Evolutionary conservation across 441 rosid species (phyloP), one percentile per base, ranked within the genome.

Genomic region (Isatis lusitanica): DNA sequence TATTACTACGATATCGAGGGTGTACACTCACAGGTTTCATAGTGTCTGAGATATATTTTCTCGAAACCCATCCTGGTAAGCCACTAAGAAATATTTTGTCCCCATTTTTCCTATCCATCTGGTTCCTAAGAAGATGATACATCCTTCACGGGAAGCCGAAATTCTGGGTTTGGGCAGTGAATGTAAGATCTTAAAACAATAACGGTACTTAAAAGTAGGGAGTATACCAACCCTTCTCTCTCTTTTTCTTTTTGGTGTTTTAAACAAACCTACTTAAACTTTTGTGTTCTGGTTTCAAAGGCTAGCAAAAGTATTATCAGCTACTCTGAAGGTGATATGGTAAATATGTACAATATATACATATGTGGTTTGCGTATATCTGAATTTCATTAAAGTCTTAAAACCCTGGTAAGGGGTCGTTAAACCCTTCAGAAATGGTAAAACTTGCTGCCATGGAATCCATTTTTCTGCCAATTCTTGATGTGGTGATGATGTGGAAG

Each of bases 331-430:
- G 93, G 80, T 87, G 87, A 78, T 78, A 90, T 85, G 97, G 93
- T 90, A 88, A 84, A 71, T 78, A 80, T 67, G 71, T 67, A 83
- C 77, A 74, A 78, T 77, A 35, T 70, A 55, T 47, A 35, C 16
- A 50, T 43, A 52, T 51, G 31, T 50, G 31, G 47, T 56, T 24
- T 66, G 73, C 79, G 56, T 80, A 77, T 81, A 63, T 82, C 68
- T 79, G 69, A 63, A 75, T 48, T 64, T 81, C 61, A 70, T 84
- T 85, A 79, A 63, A 78, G 51, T 74, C 39, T 52, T 38, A 78
- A 40, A 76, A 85, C 94, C 97, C 96, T 91, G 98, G 98, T 93
- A 93, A 93, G 97, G 93, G 98, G 93, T 86, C 9, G 70, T 71
- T 83, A 86, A 83, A 88, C 78, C 75, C 83, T 83, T 80, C 87